phyloP scores from a whole-genome alignment of 2,329 filamentous ascomycete species.

The Diaporthe ilicicola region DNA sequence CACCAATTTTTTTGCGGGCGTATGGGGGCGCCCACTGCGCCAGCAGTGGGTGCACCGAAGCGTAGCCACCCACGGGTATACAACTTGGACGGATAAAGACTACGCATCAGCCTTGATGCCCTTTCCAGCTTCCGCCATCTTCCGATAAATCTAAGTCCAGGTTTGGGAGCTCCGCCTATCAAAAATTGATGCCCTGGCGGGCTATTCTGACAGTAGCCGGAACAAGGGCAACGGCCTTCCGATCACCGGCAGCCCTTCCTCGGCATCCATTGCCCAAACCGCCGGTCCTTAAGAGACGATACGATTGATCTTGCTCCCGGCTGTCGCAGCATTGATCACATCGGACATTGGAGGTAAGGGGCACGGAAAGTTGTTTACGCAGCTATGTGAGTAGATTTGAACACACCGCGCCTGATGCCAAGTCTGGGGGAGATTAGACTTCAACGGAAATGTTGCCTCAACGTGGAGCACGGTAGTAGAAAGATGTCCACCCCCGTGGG shows the following conservation, averaged over 20 bases:
- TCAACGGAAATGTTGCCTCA: not conserved
- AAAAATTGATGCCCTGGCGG: not conserved
- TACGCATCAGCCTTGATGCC: not conserved
- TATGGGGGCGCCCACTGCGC: too few species aligned
- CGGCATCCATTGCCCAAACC: conserved; percentile 4
- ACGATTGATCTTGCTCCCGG: not conserved
- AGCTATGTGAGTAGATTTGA: not conserved
- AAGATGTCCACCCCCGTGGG: not conserved
- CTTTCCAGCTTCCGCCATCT: not conserved
- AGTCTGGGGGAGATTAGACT: conserved; percentile 22
- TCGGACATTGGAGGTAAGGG: not conserved
- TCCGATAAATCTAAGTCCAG: not conserved
- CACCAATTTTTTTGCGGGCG: too few species aligned
- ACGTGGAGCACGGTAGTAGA: not conserved
- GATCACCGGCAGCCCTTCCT: conserved; percentile 6
- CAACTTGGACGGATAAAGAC: not conserved
- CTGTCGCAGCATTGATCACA: not conserved
- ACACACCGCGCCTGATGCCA: conserved; percentile 5
- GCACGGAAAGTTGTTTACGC: not conserved
- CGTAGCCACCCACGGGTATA: too few species aligned
- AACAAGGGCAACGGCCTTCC: not conserved
- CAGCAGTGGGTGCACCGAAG: too few species aligned
- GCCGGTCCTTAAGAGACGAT: not conserved
- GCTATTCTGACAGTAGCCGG: not conserved
- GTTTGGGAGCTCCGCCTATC: not conserved